Base-by-base conservation (phyloP, 2,329 filamentous ascomycete genomes). In the Didymella segeticola region DNA sequence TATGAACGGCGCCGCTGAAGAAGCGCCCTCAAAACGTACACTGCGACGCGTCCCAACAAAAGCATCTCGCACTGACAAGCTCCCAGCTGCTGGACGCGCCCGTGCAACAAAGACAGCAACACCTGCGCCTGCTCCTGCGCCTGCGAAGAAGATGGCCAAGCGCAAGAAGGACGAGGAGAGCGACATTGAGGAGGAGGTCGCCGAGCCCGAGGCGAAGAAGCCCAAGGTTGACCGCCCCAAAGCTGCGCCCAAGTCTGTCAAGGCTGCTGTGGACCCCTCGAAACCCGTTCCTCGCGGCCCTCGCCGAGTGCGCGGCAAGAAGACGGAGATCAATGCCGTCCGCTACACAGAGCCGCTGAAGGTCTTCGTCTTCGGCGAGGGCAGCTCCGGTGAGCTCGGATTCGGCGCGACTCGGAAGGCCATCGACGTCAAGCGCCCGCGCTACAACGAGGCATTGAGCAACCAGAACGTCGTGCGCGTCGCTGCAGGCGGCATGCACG, bases 401-500 rank as follows among this genome's bases (percentile, higher is more conserved):
- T 83, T 96, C 15, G 91, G 91, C 30, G 75, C 81, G 2, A 85
- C 82, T 56, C 86, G 85, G 69, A 85, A 85, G 64, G 78, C 82
- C 33, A 85, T 89, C 61, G 88, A 92, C 62, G 88, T 91, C 63
- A 89, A 88, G 78, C 85, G 88, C 25, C 91, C 91, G 15, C 87
- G 89, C 46, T 77, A 89, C 54, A 91, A 91, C 69, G 77, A 81
- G 41, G 78, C 82, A 53, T 79, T 91, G 33, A 75, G 78, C 56
- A 77, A 78, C 30, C 82, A 87, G 47, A 84, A 86, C 38, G 85
- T 95, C 29, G 89, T 95, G 2, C 86, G 90, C 73, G 76, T 96
- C 52, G 86, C 89, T 43, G 86, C 88, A 56, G 91, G 91, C 56
- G 90, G 90, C 51, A 93, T 96, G 90, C 91, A 96, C 75, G 86